Base-by-base conservation (phyloP, 2,329 filamentous ascomycete species). In the Aspergillus pseudoviridinutans region DNA sequence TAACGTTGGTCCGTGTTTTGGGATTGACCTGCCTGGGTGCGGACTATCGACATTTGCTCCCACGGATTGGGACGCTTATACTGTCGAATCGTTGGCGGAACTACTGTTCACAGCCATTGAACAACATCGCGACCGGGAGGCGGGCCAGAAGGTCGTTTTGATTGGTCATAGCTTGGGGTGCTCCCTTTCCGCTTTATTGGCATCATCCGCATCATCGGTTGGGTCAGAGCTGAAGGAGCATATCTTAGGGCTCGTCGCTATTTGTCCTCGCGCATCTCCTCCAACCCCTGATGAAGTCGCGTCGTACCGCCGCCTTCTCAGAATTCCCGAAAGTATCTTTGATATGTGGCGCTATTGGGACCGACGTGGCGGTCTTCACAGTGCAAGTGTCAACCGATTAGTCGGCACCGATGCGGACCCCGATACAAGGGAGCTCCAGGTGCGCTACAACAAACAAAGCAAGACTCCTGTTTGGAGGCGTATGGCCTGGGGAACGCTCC, bases 111-210 rank as follows among this genome's bases (percentile, higher is more conserved):
- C 80, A 1, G 84, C 91, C 32, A 92, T 97, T 58, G 83, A 91
- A 42, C 82, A 86, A 49, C 84, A 93, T 68, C 84, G 88, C 44
- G 86, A 90, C 62, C 82, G 81, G 47, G 79, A 84, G 38, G 77
- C 80, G 20, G 79, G 78, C 1, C 92, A 96, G 71, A 84, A 86
- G 3, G 83, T 96, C 14, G 82, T 97, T 22, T 74, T 97, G 29
- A 84, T 97, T 58, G 91, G 88, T 1, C 94, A 99, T 69, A 96
- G 91, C 71, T 89, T 97, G 84, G 94, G 94, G 6, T 92, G 89
- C 58, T 89, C 89, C 3, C 78, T 97, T 22, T 85, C 88, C 5
- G 87, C 90, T 27, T 78, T 88, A 17, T 78, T 97, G 53, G 87
- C 91, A 9, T 87, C 85, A 0, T 77, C 80, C 2, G 74, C 81